These are phyloP conservation scores for Phytophthora meadii DNA, from an alignment of 352 stramenopile genomes.

Conservation along the genomic window DNA sequence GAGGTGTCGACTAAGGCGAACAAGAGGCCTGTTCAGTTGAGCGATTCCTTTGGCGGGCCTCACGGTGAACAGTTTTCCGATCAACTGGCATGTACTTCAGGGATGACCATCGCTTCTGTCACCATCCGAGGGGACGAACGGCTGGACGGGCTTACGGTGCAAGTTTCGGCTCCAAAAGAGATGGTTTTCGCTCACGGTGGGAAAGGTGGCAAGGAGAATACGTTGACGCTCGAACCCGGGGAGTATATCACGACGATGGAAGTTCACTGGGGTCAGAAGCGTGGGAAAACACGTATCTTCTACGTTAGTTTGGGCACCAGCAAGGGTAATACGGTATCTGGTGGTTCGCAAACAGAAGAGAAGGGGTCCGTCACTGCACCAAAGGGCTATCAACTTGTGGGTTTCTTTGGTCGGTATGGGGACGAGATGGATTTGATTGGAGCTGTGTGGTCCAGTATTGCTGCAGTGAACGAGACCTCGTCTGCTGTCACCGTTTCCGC, in stretches of 20 bases:
- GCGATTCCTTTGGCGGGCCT: slow-evolving; percentile 45
- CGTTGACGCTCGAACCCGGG: slow-evolving; percentile 8
- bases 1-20: slow-evolving; percentile 18
- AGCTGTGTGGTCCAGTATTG: slow-evolving; percentile 36
- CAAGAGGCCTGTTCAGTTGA: slow-evolving; percentile 32
- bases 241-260: slow-evolving; percentile 30
- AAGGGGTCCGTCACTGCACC: slow-evolving; percentile 19
- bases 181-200: slow-evolving; percentile 28
- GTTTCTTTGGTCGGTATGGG: slow-evolving; percentile 24
- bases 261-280: slow-evolving; percentile 15
- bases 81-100: slow-evolving; percentile 27
- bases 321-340: slow-evolving; percentile 11
- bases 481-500: slow-evolving; percentile 1
- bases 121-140: slow-evolving; percentile 30
- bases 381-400: slow-evolving; percentile 24
- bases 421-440: slow-evolving; percentile 25
- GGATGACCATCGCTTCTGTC: slow-evolving; percentile 31
- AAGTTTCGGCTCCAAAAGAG: slow-evolving; percentile 17
- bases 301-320: slow-evolving; percentile 24
- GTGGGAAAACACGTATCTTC: slow-evolving; percentile 18
- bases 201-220: slow-evolving; percentile 19
- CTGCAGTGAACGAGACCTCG: slow-evolving; percentile 19
- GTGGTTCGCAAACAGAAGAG: slow-evolving; percentile 18
- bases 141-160: slow-evolving; percentile 21
- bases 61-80: slow-evolving; percentile 21